These are phyloP conservation scores for Metarhizium rileyi DNA, from an alignment of 2,329 filamentous ascomycete genomes.

Conservation along the genomic window DNA sequence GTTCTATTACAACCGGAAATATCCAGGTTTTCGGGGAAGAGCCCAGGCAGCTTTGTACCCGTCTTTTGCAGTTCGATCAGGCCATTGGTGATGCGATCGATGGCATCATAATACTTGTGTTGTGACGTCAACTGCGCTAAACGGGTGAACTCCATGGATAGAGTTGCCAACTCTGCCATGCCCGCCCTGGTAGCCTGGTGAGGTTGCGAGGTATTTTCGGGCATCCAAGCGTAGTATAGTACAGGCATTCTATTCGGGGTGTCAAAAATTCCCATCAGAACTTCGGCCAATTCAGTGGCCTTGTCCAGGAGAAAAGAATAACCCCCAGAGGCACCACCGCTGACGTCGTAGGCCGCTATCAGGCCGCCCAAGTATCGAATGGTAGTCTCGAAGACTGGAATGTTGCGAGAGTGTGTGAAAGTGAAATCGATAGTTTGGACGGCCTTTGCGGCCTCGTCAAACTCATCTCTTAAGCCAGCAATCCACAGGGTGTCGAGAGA, in stretches of 20 bases:
- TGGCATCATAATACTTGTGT: conserved; percentile 79
- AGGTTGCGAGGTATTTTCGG: conserved; percentile 50
- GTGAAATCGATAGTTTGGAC: conserved; percentile 77
- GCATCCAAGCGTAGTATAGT: conserved; percentile 70
- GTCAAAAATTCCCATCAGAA: conserved; percentile 76
- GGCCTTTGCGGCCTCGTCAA: conserved; percentile 63
- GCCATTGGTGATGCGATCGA: conserved; percentile 75
- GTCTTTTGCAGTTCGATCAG: conserved; percentile 65
- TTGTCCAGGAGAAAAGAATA: conserved; percentile 66
- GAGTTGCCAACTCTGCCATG: conserved; percentile 64
- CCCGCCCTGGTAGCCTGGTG: conserved; percentile 51
- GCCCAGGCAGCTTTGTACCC: conserved; percentile 60
- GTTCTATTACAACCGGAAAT: conserved; percentile 66
- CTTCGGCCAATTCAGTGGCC: conserved; percentile 67
- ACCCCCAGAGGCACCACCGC: conserved; percentile 43
- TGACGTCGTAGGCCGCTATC: conserved; percentile 78
- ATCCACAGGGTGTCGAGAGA: conserved; percentile 79
- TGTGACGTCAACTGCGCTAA: conserved; percentile 77
- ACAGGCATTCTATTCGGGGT: conserved; percentile 91
- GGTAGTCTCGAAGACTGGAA: conserved; percentile 87
- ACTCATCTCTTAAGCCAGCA: conserved; percentile 69
- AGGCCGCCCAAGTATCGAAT: conserved; percentile 88
- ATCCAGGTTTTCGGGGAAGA: conserved; percentile 73
- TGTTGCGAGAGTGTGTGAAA: conserved; percentile 51
- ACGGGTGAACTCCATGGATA: conserved; percentile 82